Base-by-base conservation (phyloP, 2,329 filamentous ascomycete species). In the Fusarium oxysporum region DNA sequence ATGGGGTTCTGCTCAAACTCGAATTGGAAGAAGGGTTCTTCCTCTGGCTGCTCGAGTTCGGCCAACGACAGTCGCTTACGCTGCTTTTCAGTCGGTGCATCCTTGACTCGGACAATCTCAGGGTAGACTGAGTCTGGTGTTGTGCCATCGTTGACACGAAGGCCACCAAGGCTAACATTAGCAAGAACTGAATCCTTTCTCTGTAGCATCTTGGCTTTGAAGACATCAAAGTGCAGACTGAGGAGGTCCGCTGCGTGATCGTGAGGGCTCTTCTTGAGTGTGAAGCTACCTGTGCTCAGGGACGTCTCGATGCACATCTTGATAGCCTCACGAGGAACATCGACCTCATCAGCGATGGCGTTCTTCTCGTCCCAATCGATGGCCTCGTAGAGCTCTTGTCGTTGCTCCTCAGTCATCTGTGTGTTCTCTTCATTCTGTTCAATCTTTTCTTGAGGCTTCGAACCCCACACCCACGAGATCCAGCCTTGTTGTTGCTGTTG, bases 361-460 rank as follows among this genome's bases (percentile, higher is more conserved):
- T 95, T 92, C 85, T 98, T 98, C 82, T 99, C 96, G 71, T 99
- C 94, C 92, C 96, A 99, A 78, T 98, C 96, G 77, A 99, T 99
- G 55, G 94, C 97, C 76, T 97, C 92, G 81, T 98, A 99, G 14
- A 99, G 88, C 82, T 99, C 96, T 80, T 98, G 95, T 45, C 96
- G 92, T 81, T 99, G 95, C 81, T 98, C 92, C 70, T 99, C 96
- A 0, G 94, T 97, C 88, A 99, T 97, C 67, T 94, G 90, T 0
- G 92, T 93, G 70, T 95, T 93, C 75, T 97, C 92, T 8, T 91
- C 82, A 53, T 83, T 84, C 51, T 85, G 87, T 48, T 93, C 87
- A 44, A 93, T 88, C 56, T 81, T 82, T 13, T 83, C 84, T 56
- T 92, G 86, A 2, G 91, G 89, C 76, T 95, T 93, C 2, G 91